Evolutionary conservation across 345 rosid species (phyloP), one percentile per base, ranked within the genome.

Genomic region (Populus davidiana): DNA sequence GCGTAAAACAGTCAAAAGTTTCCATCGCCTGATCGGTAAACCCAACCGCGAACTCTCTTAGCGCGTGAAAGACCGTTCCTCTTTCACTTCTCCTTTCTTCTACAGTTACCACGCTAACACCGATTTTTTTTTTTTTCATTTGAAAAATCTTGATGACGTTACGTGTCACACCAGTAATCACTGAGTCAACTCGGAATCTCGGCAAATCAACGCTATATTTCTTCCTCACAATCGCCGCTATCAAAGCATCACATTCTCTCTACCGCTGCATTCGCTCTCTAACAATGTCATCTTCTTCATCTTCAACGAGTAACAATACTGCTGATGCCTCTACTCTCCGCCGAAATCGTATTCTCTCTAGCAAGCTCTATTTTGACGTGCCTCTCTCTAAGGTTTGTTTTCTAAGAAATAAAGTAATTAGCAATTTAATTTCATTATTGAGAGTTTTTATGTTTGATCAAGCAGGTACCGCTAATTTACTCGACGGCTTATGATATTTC

Each of bases 401-500:
- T 35, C 12, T 29, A 5, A 20, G 70, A 20, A 8, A 2, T 8
- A 13, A 33, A 36, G 1, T 5, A 18, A 33, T 18, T 21, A 14
- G 50, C 29, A 8, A 68, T 18, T 31, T 74, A 33, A 6, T 50
- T 36, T 47, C 50, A 14, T 47, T 47, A 14, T 47, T 47, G 18
- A 13, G 50, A 13, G 17, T 47, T 13, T 13, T 3, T 0, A 47
- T 44, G 16, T 47, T 56, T 75, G 11, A 64, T 65, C 44, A 43
- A 36, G 36, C 86, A 93, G 98, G 93, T 87, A 67, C 95, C 98
- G 23, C 64, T 94, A 59, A 87, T 94, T 77, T 93, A 93, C 81
- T 94, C 98, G 29, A 59, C 95, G 23, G 84, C 68, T 5, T 92
- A 92, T 66, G 85, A 91, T 75, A 95, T 95, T 78, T 74, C 94